Percentiles rank a stretch among this genome's conserved stretches.
Conservation (phyloP, 768 basidiomycete species). For the Saitozyma sp. region DNA sequence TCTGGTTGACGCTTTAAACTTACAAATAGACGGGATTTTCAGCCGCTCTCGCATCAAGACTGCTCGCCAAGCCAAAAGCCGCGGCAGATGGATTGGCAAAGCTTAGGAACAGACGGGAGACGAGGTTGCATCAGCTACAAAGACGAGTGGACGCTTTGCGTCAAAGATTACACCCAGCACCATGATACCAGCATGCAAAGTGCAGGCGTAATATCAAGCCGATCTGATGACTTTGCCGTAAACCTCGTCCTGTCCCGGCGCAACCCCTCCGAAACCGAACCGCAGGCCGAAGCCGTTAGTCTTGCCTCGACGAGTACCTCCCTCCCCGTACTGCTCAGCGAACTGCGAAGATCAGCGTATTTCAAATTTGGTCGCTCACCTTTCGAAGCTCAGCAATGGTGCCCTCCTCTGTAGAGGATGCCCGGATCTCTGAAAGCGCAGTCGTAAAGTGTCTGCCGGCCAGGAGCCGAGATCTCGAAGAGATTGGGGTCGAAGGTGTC, state of each 20-base stretch:
- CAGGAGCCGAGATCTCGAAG: slow-evolving; percentile 7
- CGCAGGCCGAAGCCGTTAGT: slow-evolving; percentile 83
- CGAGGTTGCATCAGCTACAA: slow-evolving; percentile 24
- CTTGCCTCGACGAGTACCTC: slow-evolving; percentile 64
- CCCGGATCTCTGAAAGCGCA: slow-evolving; percentile 84
- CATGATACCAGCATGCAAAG: too few relatives aligned
- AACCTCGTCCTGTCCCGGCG: slow-evolving; percentile 20
- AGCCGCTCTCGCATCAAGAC: slow-evolving; percentile 12
- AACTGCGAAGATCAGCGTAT: slow-evolving; percentile 53
- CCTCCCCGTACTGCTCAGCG: slow-evolving; percentile 94
- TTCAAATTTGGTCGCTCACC: too few relatives aligned
- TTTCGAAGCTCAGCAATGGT: slow-evolving; percentile 52
- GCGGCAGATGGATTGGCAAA: slow-evolving; percentile 37
- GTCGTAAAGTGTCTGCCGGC: slow-evolving; percentile 68
- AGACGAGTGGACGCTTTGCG: slow-evolving; percentile 16
- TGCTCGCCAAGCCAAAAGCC: slow-evolving; percentile 31
- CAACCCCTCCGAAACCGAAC: slow-evolving; percentile 71
- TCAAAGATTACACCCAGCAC: background rate
- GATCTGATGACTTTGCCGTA: slow-evolving; percentile 33
- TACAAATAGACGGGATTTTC: slow-evolving; percentile 11
- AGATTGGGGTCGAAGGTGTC: too few relatives aligned
- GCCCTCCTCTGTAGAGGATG: slow-evolving; percentile 73
- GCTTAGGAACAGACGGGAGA: slow-evolving; percentile 23
- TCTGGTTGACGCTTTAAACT: background rate
- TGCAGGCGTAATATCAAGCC: background rate